A percentile compares a stretch with the other conserved stretches of the same genome.
Conservation (phyloP, 805 yeast species). For the Diddensiella caesifluorescens region DNA sequence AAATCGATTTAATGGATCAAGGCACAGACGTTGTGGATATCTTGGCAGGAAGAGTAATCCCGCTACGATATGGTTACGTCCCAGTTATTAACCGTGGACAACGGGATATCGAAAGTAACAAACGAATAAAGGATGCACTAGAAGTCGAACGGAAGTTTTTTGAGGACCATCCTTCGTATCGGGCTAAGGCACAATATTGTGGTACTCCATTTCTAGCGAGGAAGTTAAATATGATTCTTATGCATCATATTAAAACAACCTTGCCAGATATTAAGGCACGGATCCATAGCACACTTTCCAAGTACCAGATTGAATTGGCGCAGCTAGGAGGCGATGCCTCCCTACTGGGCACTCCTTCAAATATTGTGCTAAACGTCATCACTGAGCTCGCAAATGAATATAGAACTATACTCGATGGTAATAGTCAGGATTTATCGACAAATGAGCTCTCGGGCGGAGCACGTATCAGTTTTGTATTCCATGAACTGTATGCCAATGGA, state of each 20-base stretch:
- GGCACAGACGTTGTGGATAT: constrained; percentile 97
- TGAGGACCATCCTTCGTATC: constrained; percentile 84
- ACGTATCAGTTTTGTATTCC: constrained; percentile 93
- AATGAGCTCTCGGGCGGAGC: constrained; percentile 97
- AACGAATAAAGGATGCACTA: constrained; percentile 83
- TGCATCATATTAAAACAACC: constrained; percentile 83
- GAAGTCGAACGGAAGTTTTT: constrained; percentile 75
- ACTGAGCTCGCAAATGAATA: constrained; percentile 91
- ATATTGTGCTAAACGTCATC: constrained; percentile 83
- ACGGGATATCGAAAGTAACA: constrained; percentile 84
- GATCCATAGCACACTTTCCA: constrained; percentile 77
- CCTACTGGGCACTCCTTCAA: constrained; percentile 67
- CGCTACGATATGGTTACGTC: constrained; percentile 89
- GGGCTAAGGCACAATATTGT: constrained; percentile 90
- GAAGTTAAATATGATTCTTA: constrained; percentile 78
- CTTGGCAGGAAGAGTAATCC: constrained; percentile 91
- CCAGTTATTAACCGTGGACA: constrained; percentile 98
- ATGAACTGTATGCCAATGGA: constrained; percentile 92
- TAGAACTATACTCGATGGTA: constrained; percentile 86
- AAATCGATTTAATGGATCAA: constrained; percentile 94
- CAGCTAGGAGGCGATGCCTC: constrained; percentile 83
- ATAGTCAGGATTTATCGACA: constrained; percentile 80
- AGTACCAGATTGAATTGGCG: constrained; percentile 73
- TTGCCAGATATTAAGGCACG: constrained; percentile 90
- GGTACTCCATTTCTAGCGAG: constrained; percentile 98